Evolutionary conservation across 2,329 filamentous ascomycete species (phyloP).

Genomic region (Drechslerella stenobrocha): DNA sequence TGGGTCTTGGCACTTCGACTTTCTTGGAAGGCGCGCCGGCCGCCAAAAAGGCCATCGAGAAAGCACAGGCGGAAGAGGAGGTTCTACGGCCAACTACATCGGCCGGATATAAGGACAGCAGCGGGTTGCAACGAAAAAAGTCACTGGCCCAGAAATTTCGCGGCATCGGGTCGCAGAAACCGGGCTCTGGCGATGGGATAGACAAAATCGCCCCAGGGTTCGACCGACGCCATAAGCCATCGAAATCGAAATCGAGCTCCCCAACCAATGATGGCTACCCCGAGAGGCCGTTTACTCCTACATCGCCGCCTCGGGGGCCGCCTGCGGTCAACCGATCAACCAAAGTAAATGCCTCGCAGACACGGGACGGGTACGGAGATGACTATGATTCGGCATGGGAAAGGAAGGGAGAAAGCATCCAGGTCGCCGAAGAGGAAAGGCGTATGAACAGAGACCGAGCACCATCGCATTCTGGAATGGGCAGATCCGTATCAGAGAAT

Average conservation of each 20-base stretch:
- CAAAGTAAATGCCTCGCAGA: constrained; percentile 56
- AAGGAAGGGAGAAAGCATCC: constrained; percentile 65
- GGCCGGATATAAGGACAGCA: constrained; percentile 53
- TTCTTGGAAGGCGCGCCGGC: constrained; percentile 94
- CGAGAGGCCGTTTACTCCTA: constrained; percentile 50
- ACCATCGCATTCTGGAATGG: constrained; percentile 49
- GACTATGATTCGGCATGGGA: constrained; percentile 73
- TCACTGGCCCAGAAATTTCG: constrained; percentile 90
- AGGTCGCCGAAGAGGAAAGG: constrained; percentile 57
- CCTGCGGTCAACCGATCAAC: constrained; percentile 55
- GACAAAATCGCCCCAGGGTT: constrained; percentile 40
- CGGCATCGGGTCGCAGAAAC: constrained; percentile 56
- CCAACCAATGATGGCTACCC: constrained; percentile 49
- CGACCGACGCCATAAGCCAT: constrained; percentile 48
- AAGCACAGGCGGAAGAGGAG: constrained; percentile 57
- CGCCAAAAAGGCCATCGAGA: constrained; percentile 70
- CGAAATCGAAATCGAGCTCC: constrained; percentile 50
- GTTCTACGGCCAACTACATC: constrained; percentile 53
- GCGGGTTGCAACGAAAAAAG: constrained; percentile 83
- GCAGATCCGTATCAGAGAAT: constrained; percentile 46
- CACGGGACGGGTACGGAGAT: constrained; percentile 77
- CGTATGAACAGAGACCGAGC: constrained; percentile 52
- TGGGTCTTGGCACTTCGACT: constrained; percentile 88
- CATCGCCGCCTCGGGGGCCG: constrained; percentile 53
- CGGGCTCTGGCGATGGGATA: constrained; percentile 13